These are phyloP conservation scores for Pseudogymnoascus sp. DNA, from an alignment of 2,329 filamentous ascomycete species.

Conservation along the genomic window DNA sequence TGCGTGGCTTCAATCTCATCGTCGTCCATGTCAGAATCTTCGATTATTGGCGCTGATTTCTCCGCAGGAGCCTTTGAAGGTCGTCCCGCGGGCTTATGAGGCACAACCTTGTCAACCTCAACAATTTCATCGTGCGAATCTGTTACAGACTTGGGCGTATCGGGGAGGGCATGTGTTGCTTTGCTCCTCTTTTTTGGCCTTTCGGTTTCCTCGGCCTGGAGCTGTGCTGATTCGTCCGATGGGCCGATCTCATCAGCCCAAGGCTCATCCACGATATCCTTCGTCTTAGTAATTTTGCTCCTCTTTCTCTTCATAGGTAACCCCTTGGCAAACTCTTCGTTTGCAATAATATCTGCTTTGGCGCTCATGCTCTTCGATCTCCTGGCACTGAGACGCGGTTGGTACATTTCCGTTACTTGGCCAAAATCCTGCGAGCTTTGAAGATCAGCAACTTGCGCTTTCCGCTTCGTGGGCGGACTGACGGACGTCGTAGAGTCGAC, in stretches of 20 bases:
- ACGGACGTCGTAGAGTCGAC: not conserved
- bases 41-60: not conserved
- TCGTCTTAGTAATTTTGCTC: not conserved
- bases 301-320: not conserved
- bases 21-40: not conserved
- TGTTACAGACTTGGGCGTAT: not conserved
- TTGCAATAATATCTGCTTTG: not conserved
- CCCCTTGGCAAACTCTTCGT: conserved; percentile 1
- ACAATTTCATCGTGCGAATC: not conserved
- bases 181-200: not conserved
- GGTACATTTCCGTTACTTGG: conserved; percentile 9
- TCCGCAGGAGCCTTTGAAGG: not conserved
- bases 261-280: not conserved
- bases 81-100: not conserved
- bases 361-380: conserved; percentile 11
- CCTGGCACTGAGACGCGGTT: conserved; percentile 12
- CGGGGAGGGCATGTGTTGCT: not conserved
- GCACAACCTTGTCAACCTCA: not conserved
- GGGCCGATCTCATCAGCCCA: conserved; percentile 2
- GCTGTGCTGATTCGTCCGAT: not conserved
- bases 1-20: not conserved
- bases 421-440: conserved; percentile 8
- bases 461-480: not conserved
- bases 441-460: not conserved
- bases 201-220: not conserved